A percentile compares a stretch with the other conserved stretches of the same genome.
Evolutionary conservation across 192 early-diverging fungal species (phyloP).

Genomic region (Globomyces pollinis-pini): DNA sequence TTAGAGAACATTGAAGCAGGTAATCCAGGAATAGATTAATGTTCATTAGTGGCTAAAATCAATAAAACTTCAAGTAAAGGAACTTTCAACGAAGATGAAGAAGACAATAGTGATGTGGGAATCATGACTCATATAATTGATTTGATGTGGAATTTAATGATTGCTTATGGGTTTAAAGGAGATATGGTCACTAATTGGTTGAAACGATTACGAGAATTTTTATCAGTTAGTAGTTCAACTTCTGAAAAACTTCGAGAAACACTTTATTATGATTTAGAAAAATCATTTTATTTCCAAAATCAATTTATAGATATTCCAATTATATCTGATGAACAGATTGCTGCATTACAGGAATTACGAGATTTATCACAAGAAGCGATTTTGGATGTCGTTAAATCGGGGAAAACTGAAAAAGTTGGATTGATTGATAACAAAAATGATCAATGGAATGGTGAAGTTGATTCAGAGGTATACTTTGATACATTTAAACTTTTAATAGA

Average conservation of each 20-base stretch:
- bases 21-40: too few relatives aligned
- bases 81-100: neutral
- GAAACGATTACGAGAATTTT: conserved; percentile 30
- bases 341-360: conserved; percentile 36
- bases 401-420: conserved; percentile 45
- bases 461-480: conserved; percentile 7
- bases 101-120: conserved; percentile 14
- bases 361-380: conserved; percentile 46
- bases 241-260: conserved; percentile 33
- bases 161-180: conserved; percentile 37
- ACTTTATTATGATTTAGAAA: conserved; percentile 40
- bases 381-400: conserved; percentile 52
- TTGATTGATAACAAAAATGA: conserved; percentile 34
- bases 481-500: conserved; percentile 16
- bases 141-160: conserved; percentile 40
- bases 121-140: conserved; percentile 36
- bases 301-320: conserved; percentile 51
- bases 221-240: conserved; percentile 23
- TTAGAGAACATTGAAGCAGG: neutral
- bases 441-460: conserved; percentile 40
- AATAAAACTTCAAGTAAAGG: neutral
- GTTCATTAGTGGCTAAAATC: neutral
- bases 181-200: conserved; percentile 26
- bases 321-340: conserved; percentile 48
- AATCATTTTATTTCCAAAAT: conserved; percentile 49